Evolutionary conservation across 352 stramenopile genomes (phyloP).

Genomic region (Phytophthora fragariaefolia): DNA sequence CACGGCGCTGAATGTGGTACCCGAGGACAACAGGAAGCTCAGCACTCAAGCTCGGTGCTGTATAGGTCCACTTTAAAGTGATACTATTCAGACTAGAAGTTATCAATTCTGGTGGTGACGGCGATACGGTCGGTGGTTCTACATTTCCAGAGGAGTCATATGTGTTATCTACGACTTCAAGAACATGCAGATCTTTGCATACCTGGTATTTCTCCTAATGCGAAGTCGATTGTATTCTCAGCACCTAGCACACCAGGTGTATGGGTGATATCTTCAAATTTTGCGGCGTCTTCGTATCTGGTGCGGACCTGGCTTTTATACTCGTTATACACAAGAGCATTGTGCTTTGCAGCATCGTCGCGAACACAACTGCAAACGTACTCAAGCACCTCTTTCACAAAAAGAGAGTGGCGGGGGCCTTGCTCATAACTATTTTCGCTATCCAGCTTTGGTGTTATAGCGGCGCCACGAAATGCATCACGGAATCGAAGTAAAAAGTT

Average conservation of each 20-base stretch:
- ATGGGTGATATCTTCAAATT: slow-evolving; percentile 68
- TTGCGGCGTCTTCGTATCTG: slow-evolving; percentile 59
- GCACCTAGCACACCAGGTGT: slow-evolving; percentile 47
- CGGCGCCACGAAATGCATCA: slow-evolving; percentile 69
- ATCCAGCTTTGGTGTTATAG: slow-evolving; percentile 30
- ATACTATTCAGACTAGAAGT: slow-evolving; percentile 56
- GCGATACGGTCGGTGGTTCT: slow-evolving; percentile 44
- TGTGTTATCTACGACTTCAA: too few relatives aligned
- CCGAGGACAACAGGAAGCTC: slow-evolving; percentile 61
- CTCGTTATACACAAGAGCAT: slow-evolving; percentile 48
- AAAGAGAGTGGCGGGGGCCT: slow-evolving; percentile 24
- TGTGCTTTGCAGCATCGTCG: slow-evolving; percentile 49
- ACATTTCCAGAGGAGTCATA: neutral
- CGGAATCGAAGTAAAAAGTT: slow-evolving; percentile 69
- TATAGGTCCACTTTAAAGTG: slow-evolving; percentile 47
- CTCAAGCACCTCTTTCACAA: slow-evolving; percentile 39
- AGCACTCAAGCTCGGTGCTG: neutral
- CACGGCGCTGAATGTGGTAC: slow-evolving; percentile 65
- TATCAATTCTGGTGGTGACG: slow-evolving; percentile 39
- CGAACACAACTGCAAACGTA: slow-evolving; percentile 51
- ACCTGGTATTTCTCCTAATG: slow-evolving; percentile 50
- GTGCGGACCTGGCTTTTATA: slow-evolving; percentile 65
- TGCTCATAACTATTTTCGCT: slow-evolving; percentile 29
- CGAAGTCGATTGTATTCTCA: slow-evolving; percentile 45
- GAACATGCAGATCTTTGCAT: neutral